Conservation (phyloP, 139 green algal genomes). For the Asterochloris erici region DNA sequence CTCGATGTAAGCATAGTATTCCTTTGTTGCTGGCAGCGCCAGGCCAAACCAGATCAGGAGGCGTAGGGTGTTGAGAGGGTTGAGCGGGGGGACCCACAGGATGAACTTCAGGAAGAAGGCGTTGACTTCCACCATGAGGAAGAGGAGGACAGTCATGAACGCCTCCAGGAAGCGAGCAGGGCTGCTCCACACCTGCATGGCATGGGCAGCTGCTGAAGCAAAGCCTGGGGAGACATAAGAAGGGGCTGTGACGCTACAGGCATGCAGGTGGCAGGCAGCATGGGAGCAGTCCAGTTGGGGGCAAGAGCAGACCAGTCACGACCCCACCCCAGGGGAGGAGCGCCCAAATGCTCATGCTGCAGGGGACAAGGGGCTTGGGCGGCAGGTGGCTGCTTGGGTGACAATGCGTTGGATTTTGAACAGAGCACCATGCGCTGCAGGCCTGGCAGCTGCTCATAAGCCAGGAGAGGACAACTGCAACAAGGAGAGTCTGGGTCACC, state of each 20-base stretch:
- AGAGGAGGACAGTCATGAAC: slow-evolving; percentile 7
- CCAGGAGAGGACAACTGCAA: no score
- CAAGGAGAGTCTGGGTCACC: slow-evolving; percentile 2
- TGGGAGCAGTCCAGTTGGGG: no score
- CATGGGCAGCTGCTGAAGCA: no score
- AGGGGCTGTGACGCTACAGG: not conserved
- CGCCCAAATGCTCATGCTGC: no score
- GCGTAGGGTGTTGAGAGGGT: slow-evolving; percentile 78
- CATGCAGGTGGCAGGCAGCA: no score
- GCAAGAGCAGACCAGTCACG: no score
- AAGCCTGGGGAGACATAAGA: not conserved
- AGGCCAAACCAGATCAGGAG: slow-evolving; percentile 60
- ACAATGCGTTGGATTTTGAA: no score
- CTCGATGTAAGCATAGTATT: slow-evolving; percentile 86
- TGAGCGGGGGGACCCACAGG: slow-evolving; percentile 83
- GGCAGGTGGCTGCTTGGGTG: no score
- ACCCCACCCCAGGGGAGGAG: no score
- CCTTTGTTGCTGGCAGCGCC: slow-evolving; percentile 51
- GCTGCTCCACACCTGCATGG: not conserved
- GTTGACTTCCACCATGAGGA: slow-evolving; percentile 70
- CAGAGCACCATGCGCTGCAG: no score
- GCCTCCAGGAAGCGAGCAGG: slow-evolving; percentile 15
- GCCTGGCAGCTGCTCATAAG: no score
- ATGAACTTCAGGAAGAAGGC: slow-evolving; percentile 95
- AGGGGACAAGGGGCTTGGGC: no score